Conservation (phyloP, 305 asterid genomes). For the Fraxinus sp. region DNA sequence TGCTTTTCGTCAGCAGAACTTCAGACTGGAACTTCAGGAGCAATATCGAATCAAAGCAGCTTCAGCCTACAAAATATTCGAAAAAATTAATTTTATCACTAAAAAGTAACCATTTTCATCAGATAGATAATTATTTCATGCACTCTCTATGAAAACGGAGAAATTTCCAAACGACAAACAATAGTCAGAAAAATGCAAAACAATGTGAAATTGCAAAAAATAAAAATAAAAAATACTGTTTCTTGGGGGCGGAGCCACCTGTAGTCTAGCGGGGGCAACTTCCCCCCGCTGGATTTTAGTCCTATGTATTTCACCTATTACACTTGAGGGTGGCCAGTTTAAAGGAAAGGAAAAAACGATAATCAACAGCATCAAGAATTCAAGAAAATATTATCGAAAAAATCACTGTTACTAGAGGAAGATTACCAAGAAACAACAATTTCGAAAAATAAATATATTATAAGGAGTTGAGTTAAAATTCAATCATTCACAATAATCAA, state of each 20-base stretch:
- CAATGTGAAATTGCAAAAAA: not conserved
- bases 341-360: not conserved
- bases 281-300: not conserved
- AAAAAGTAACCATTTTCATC: not conserved
- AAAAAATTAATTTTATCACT: not conserved
- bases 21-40: not conserved
- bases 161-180: not conserved
- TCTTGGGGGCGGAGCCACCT: not conserved
- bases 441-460: not conserved
- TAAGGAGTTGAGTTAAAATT: not conserved
- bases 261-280: not conserved
- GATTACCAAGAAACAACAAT: not conserved
- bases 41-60: not conserved
- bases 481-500: not conserved
- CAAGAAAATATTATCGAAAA: not conserved
- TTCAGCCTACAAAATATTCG: not conserved
- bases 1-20: not conserved
- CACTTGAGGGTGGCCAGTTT: not conserved
- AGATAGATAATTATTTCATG: not conserved
- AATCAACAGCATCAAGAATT: not conserved
- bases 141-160: not conserved
- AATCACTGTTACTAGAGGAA: not conserved
- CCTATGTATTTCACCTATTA: not conserved
- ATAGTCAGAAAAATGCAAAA: not conserved
- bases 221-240: not conserved